Evolutionary conservation across 441 rosid species (phyloP).

Genomic region (Rhodomyrtus psidioides): DNA sequence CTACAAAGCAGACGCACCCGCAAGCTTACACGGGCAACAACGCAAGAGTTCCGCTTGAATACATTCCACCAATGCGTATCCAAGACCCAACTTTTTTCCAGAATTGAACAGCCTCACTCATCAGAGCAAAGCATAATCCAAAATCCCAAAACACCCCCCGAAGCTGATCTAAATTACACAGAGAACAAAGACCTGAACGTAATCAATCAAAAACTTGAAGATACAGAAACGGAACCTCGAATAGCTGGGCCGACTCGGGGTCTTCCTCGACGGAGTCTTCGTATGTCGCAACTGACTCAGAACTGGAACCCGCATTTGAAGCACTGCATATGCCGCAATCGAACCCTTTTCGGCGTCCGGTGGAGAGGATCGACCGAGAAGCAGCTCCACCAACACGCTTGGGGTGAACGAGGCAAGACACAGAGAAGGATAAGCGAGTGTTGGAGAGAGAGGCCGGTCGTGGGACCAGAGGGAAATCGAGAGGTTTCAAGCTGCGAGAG

Average conservation of each 20-base stretch:
- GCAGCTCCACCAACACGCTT: background rate
- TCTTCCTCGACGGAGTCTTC: constrained; percentile 29
- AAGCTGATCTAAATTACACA: background rate
- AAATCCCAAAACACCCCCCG: background rate
- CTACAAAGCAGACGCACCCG: background rate
- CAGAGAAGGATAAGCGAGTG: background rate
- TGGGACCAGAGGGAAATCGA: background rate
- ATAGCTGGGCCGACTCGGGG: constrained; percentile 39
- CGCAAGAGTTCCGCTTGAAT: background rate
- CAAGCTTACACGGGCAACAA: background rate
- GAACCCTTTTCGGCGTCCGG: constrained; percentile 3
- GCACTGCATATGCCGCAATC: constrained; percentile 8
- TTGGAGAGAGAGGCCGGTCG: background rate
- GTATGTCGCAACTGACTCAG: constrained; percentile 17
- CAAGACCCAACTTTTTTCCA: background rate
- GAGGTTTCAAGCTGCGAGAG: background rate
- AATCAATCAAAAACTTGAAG: background rate
- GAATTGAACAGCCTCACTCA: background rate
- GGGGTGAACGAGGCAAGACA: background rate
- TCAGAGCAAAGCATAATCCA: background rate
- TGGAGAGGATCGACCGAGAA: background rate
- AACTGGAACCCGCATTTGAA: constrained; percentile 11
- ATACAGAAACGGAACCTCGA: constrained; percentile 31
- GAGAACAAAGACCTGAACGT: background rate
- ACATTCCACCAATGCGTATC: background rate